phyloP scores from a whole-genome alignment of 2,329 filamentous ascomycete genomes.

The Xylariaceae sp. region DNA sequence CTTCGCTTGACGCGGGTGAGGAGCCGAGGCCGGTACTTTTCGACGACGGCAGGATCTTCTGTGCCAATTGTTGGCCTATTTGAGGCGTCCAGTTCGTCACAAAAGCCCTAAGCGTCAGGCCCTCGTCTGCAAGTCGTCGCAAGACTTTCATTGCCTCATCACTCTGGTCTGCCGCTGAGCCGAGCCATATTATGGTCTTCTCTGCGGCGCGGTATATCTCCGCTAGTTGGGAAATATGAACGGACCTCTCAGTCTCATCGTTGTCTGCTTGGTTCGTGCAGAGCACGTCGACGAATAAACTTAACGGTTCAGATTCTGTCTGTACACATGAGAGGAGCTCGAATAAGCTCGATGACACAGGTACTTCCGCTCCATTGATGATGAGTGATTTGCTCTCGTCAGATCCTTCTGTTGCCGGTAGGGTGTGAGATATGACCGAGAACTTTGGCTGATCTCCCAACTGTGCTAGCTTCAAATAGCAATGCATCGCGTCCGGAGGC shows the following conservation, averaged over 20 bases:
- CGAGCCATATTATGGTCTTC: constrained; percentile 21
- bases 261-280: constrained; percentile 24
- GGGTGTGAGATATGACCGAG: constrained; percentile 19
- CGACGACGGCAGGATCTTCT: constrained; percentile 13
- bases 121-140: constrained; percentile 17
- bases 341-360: constrained; percentile 15
- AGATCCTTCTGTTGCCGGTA: constrained; percentile 8
- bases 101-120: constrained; percentile 15
- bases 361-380: constrained; percentile 18
- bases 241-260: constrained; percentile 18
- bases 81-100: constrained; percentile 19
- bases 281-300: constrained; percentile 25
- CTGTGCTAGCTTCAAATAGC: constrained; percentile 19
- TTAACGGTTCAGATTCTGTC: constrained; percentile 11
- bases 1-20: background rate
- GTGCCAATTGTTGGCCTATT: constrained; percentile 11
- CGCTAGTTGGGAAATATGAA: constrained; percentile 19
- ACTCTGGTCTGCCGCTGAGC: constrained; percentile 14
- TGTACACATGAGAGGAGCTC: constrained; percentile 14
- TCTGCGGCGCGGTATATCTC: constrained; percentile 16
- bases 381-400: constrained; percentile 16
- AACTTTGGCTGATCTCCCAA: constrained; percentile 16
- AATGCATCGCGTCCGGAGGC: constrained; percentile 15
- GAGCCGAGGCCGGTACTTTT: constrained; percentile 1
- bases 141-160: constrained; percentile 22